These are phyloP conservation scores for Chloranthus sessilifolius DNA, from an alignment of 164 flowering plant genomes.

Conservation along the genomic window DNA sequence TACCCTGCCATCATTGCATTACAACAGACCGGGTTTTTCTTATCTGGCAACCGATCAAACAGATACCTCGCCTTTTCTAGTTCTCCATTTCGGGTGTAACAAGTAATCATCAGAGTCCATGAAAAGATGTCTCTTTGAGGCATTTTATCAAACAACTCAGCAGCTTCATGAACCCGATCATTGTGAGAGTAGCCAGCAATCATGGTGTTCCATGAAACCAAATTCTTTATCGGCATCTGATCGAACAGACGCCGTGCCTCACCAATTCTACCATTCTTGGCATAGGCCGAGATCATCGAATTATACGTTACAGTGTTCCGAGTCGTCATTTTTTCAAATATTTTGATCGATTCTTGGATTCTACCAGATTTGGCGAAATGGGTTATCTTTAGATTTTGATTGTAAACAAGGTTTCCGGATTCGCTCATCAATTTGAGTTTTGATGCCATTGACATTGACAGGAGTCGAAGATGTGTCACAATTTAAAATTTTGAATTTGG, in stretches of 20 bases:
- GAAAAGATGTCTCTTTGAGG: slow-evolving; percentile 13
- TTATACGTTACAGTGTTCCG: slow-evolving; percentile 15
- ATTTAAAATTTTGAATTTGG: too few species aligned
- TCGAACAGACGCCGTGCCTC: slow-evolving; percentile 15
- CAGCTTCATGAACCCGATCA: slow-evolving; percentile 10
- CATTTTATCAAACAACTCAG: slow-evolving; percentile 14
- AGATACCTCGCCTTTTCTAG: slow-evolving; percentile 14
- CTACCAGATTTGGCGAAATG: slow-evolving; percentile 31
- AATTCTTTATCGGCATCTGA: slow-evolving; percentile 11
- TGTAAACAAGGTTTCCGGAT: slow-evolving; percentile 6
- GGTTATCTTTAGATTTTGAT: slow-evolving; percentile 28
- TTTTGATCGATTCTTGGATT: slow-evolving; percentile 29
- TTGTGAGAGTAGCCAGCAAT: slow-evolving; percentile 16
- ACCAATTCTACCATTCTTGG: slow-evolving; percentile 12
- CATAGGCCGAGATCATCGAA: slow-evolving; percentile 18
- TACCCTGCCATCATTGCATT: slow-evolving; percentile 17
- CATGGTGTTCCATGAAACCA: slow-evolving; percentile 20
- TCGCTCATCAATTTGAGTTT: slow-evolving; percentile 4
- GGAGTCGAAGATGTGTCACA: too few species aligned
- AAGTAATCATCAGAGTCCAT: slow-evolving; percentile 19
- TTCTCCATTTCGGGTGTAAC: slow-evolving; percentile 13
- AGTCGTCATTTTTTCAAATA: slow-evolving; percentile 9
- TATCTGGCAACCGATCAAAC: slow-evolving; percentile 16
- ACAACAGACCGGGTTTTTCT: slow-evolving; percentile 13
- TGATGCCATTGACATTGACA: slow-evolving; percentile 9